Percentiles rank a stretch among this genome's conserved stretches.
These are phyloP conservation scores for Candida taoyuanica DNA, from an alignment of 805 yeast genomes.

Conservation along the genomic window DNA sequence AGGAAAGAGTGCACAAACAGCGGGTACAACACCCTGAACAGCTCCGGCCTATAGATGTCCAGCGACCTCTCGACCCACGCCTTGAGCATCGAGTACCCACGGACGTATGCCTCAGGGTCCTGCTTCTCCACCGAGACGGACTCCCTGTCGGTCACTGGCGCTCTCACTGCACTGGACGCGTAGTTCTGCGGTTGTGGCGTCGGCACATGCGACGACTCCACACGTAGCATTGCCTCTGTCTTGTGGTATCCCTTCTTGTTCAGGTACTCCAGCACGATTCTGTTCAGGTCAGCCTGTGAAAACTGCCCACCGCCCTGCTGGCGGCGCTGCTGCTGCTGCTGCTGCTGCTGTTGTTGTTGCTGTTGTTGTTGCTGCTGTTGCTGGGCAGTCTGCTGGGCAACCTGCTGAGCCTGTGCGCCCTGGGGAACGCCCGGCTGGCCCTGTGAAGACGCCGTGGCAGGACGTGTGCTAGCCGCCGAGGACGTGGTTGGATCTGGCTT, in stretches of 20 bases:
- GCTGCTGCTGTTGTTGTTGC: constrained; percentile 9
- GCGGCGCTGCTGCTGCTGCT: constrained; percentile 17
- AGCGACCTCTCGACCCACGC: constrained; percentile 90
- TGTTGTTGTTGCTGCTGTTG: constrained; percentile 1
- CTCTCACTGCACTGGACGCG: constrained; percentile 11
- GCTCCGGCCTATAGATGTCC: constrained; percentile 87
- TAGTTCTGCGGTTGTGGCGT: constrained; percentile 40
- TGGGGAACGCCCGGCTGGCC: too few relatives aligned
- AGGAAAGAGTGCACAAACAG: constrained; percentile 86
- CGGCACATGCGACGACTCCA: constrained; percentile 67
- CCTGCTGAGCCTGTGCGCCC: constrained; percentile 1
- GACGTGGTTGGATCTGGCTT: not conserved
- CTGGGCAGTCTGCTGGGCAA: constrained; percentile 3
- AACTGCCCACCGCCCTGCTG: constrained; percentile 36
- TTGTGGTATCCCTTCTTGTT: constrained; percentile 91
- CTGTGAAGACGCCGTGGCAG: too few relatives aligned
- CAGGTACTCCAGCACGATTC: constrained; percentile 88
- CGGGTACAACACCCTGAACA: constrained; percentile 81
- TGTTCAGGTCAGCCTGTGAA: constrained; percentile 83
- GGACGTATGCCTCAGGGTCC: constrained; percentile 61
- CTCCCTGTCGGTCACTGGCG: constrained; percentile 18
- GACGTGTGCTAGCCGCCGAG: too few relatives aligned
- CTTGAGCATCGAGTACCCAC: constrained; percentile 75
- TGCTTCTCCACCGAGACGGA: constrained; percentile 22
- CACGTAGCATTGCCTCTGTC: constrained; percentile 90